Evolutionary conservation across 2,329 filamentous ascomycete genomes (phyloP).

Genomic region (Fusarium decemcellulare): DNA sequence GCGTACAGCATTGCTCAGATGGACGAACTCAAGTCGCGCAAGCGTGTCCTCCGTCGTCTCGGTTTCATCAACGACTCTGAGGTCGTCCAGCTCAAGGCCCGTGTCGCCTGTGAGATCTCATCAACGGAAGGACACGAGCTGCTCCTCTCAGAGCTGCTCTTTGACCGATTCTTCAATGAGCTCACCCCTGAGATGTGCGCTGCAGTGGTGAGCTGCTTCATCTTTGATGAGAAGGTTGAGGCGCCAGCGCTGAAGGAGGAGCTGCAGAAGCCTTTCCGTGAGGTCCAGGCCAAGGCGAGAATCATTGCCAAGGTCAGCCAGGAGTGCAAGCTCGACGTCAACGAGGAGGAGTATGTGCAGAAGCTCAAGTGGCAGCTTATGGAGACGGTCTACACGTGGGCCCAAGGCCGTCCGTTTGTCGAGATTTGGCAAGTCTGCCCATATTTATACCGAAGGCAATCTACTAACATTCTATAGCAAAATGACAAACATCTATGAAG

Average conservation of each 20-base stretch:
- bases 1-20: constrained; percentile 92
- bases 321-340: constrained; percentile 94
- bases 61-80: constrained; percentile 97
- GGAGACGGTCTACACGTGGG: constrained; percentile 96
- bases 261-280: constrained; percentile 85
- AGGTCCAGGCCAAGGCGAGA: constrained; percentile 89
- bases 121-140: constrained; percentile 92
- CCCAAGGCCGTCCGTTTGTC: constrained; percentile 89
- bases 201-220: constrained; percentile 90
- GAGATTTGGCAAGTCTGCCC: constrained; percentile 88
- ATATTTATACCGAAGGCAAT: not conserved
- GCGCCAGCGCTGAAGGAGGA: constrained; percentile 85
- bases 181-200: constrained; percentile 90
- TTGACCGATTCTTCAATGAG: constrained; percentile 99
- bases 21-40: constrained; percentile 96
- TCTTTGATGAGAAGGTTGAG: constrained; percentile 96
- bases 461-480: constrained; percentile 72
- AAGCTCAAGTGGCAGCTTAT: constrained; percentile 96
- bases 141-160: constrained; percentile 91
- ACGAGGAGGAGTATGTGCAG: constrained; percentile 93
- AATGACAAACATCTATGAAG: constrained; percentile 99
- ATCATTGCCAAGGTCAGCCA: constrained; percentile 93
- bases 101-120: constrained; percentile 97
- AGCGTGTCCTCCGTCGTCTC: constrained; percentile 92
- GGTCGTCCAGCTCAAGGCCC: constrained; percentile 96